Base-by-base conservation (phyloP, 1,284 basidiomycete genomes). In the Cryptococcus hybrid region DNA sequence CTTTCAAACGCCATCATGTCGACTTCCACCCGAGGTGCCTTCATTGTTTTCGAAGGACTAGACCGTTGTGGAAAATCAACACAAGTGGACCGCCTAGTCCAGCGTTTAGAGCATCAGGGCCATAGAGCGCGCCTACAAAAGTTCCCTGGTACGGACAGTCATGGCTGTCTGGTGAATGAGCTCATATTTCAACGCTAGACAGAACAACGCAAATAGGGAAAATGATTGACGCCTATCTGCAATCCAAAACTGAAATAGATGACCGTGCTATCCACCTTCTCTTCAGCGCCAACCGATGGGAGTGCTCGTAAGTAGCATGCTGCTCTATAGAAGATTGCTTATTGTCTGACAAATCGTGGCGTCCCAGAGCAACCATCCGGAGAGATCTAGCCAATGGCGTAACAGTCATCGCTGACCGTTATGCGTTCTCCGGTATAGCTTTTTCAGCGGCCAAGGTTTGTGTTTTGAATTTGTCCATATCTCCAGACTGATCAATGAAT, bases 281-380 rank as follows among this genome's bases (percentile, higher is more conserved):
- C 55, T 99, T 99, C 81, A 88, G 91, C 50, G 95, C 94, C 1
- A 99, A 99, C 74, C 85, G 95, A 24, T 99, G 96, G 95, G 95
- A 99, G 75, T 83, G 88, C 63, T 87, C 87, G 89, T 94, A 65
- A 72, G 86, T 83, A n/a, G 38, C 36, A 45, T 54, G 7, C 24
- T 24, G 24, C 30, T 6, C 9, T 34, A 5, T 37, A 13, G 39
- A 47, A 58, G 24, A 38, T 30, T 45, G 11, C 30, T 8, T 52
- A 30, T 30, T 24, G 8, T 24, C 47, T 24, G 24, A 13, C 37
- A 24, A 18, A 12, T 30, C 24, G 24, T 24, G 36, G 39, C 15
- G 48, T 18, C 3, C 15, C 62, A 93, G 91, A 15, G 79, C 85
- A 7, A 81, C 80, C 0, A 91, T 94, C 51, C 80, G 84, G 54